Evolutionary conservation across 2,329 filamentous ascomycete species (phyloP), one percentile per base, ranked within the genome.

Genomic region (Arachnomyces sp.): DNA sequence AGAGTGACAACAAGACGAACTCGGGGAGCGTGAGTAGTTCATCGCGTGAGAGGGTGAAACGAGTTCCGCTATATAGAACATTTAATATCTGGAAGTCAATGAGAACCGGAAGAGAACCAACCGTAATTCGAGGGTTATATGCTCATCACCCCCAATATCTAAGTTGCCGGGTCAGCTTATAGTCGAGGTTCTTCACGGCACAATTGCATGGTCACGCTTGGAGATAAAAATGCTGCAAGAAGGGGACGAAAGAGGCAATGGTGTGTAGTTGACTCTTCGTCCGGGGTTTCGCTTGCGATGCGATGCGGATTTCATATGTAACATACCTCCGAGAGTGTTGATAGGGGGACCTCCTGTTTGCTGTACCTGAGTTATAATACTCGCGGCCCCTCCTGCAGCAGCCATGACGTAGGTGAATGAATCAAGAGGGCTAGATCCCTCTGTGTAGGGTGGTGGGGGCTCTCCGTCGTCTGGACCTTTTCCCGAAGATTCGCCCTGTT

Each of bases 321-420:
- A 49, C 74, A 58, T 68, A 88, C 85, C 85, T 77, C 85, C 87
- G 45, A 96, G 73, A 40, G 86, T 84, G 65, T 92, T 94, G 53
- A 95, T 79, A 29, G 89, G 84, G 55, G 88, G 84, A 15, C 76
- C 74, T 37, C 84, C 89, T 50, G 84, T 84, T 67, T 98, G 92
- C 62, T 94, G 89, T 55, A 98, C 92, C 71, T 98, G 92, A 67
- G 92, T 98, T 70, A 98, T 94, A 61, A 98, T 94, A 77, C 92
- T 96, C 71, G 89, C 83, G 55, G 89, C 85, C 70, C 89, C 90
- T 74, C 90, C 90, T 68, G 90, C 89, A 63, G 88, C 85, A 68
- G 92, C 89, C 92, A 98, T 98, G 63, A 94, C 79, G 77, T 93
- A 98, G 55, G 84, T 82, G 60, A 98, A 98, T 43, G 87, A 86